These are phyloP conservation scores for Monascus purpureus DNA, from an alignment of 495 filamentous ascomycete genomes.

Conservation along the genomic window DNA sequence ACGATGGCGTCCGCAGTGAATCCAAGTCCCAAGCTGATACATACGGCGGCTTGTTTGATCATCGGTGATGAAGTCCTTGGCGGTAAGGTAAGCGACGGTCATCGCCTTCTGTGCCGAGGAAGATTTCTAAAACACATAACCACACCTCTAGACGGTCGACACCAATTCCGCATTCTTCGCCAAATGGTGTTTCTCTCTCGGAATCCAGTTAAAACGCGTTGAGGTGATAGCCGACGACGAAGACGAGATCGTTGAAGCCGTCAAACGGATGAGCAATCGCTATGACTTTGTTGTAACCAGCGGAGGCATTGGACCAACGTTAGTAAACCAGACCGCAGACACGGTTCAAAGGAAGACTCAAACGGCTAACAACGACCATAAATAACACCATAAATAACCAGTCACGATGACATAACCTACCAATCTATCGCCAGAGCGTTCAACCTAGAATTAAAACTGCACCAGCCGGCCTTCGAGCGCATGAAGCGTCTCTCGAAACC, in stretches of 20 bases:
- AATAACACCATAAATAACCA: too few relatives aligned
- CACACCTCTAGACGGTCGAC: slow-evolving; percentile 63
- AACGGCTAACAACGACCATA: too few relatives aligned
- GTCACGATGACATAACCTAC: slow-evolving; percentile 97
- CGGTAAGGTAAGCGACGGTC: slow-evolving; percentile 56
- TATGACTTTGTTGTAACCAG: slow-evolving; percentile 94
- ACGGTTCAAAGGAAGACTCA: not conserved
- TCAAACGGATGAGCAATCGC: slow-evolving; percentile 64
- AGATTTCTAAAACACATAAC: too few relatives aligned
- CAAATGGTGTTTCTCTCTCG: slow-evolving; percentile 82
- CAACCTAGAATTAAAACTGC: slow-evolving; percentile 55
- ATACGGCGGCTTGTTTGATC: slow-evolving; percentile 86
- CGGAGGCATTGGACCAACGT: slow-evolving; percentile 94
- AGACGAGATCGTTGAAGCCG: slow-evolving; percentile 76
- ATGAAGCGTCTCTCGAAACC: slow-evolving; percentile 73
- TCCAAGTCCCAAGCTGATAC: slow-evolving; percentile 48
- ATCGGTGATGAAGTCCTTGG: slow-evolving; percentile 95
- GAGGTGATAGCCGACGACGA: slow-evolving; percentile 92
- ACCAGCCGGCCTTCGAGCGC: slow-evolving; percentile 56
- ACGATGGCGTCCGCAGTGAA: slow-evolving; percentile 42
- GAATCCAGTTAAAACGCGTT: slow-evolving; percentile 76
- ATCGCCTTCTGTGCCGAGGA: too few relatives aligned
- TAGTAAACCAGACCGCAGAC: slow-evolving; percentile 9
- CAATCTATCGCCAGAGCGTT: slow-evolving; percentile 86
- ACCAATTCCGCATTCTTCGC: slow-evolving; percentile 89